A percentile compares a stretch with the other conserved stretches of the same genome.
Conservation (phyloP, 805 yeast species). For the Cyberlindnera meyerae region DNA sequence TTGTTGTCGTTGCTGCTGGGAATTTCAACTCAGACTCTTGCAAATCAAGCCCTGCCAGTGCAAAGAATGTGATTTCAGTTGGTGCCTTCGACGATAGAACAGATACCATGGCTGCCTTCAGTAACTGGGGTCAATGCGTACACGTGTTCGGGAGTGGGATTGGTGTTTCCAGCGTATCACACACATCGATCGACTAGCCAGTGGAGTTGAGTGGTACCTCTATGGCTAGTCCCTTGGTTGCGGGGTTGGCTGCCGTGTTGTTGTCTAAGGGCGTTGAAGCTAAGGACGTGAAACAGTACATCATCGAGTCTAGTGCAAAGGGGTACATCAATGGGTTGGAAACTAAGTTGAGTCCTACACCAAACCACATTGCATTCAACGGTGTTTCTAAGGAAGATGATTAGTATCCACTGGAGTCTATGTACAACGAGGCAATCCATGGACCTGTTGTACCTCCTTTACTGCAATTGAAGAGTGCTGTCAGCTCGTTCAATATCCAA, state of each 20-base stretch:
- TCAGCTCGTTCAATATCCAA: no score
- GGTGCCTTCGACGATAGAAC: conserved; percentile 81
- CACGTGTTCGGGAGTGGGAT: conserved; percentile 84
- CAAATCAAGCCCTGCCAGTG: conserved; percentile 79
- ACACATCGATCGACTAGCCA: conserved; percentile 19
- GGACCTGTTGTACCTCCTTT: neutral
- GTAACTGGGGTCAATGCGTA: conserved; percentile 94
- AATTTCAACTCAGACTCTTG: conserved; percentile 78
- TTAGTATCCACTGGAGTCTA: conserved; percentile 9
- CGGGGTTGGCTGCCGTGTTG: conserved; percentile 57
- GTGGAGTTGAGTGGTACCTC: conserved; percentile 64
- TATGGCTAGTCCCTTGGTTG: conserved; percentile 74
- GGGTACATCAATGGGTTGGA: conserved; percentile 40
- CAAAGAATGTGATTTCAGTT: conserved; percentile 65
- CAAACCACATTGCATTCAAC: conserved; percentile 49
- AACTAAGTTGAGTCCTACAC: conserved; percentile 47
- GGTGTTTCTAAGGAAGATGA: conserved; percentile 32
- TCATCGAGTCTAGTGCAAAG: conserved; percentile 43
- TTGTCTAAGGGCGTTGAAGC: conserved; percentile 47
- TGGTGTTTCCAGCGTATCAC: conserved; percentile 52
- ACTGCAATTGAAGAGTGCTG: no score
- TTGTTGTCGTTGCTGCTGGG: conserved; percentile 83
- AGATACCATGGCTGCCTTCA: conserved; percentile 68
- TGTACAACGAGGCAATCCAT: conserved; percentile 8
- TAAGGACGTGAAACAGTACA: conserved; percentile 34